A percentile compares a stretch with the other conserved stretches of the same genome.
These are phyloP conservation scores for Bipolaris cookei DNA, from an alignment of 2,329 filamentous ascomycete species.

Conservation along the genomic window DNA sequence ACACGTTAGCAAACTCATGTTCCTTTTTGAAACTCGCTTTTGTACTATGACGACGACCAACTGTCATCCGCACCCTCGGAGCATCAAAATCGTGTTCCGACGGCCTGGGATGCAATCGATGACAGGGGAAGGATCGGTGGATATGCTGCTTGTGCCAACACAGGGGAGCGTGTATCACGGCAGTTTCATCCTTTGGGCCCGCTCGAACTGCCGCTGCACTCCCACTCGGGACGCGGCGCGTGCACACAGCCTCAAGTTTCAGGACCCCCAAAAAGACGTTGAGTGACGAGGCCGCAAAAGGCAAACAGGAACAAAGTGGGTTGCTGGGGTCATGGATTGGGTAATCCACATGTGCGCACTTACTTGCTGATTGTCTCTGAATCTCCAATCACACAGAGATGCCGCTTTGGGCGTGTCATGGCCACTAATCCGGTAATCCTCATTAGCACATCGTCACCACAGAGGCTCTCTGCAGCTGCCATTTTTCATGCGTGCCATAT, in stretches of 20 bases:
- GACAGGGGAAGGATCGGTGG: neutral
- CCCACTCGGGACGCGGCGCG: slow-evolving; percentile 12
- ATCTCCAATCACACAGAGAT: slow-evolving; percentile 89
- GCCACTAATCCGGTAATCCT: slow-evolving; percentile 66
- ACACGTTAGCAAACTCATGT: neutral
- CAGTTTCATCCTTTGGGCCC: slow-evolving; percentile 22
- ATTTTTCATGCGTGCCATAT: neutral
- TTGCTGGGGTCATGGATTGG: slow-evolving; percentile 7
- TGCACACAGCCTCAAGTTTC: slow-evolving; percentile 19
- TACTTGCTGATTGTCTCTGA: slow-evolving; percentile 90
- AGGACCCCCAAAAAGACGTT: neutral
- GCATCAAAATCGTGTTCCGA: neutral
- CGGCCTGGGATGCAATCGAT: slow-evolving; percentile 1
- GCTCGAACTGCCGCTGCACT: slow-evolving; percentile 11
- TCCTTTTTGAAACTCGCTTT: neutral
- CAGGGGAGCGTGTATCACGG: slow-evolving; percentile 23
- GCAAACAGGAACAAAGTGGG: neutral
- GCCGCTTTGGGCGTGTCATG: slow-evolving; percentile 93
- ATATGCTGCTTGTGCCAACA: slow-evolving; percentile 8
- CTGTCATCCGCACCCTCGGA: neutral
- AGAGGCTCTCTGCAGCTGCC: neutral
- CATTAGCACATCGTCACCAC: slow-evolving; percentile 18
- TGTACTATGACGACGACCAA: neutral
- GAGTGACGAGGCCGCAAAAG: neutral
- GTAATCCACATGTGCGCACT: slow-evolving; percentile 46